These are phyloP conservation scores for Juncus effusus DNA, from an alignment of 176 grass and related monocot genomes.

Conservation along the genomic window DNA sequence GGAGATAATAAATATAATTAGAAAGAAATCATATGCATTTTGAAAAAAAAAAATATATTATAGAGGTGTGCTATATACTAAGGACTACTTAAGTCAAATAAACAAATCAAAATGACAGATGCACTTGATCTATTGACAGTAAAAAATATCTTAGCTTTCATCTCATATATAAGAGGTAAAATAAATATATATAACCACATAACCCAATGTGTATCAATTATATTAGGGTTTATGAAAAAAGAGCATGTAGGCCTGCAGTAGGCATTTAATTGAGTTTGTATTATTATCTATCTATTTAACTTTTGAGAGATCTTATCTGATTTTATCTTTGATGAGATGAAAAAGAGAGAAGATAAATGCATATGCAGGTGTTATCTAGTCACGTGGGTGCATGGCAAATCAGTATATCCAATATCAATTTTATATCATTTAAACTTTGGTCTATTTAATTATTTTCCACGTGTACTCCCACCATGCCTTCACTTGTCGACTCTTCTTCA, in stretches of 20 bases:
- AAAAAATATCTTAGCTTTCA: too few relatives aligned
- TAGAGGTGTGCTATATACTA: too few relatives aligned
- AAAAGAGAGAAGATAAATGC: neutral
- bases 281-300: neutral
- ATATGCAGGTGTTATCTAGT: conserved; percentile 25
- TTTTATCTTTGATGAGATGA: conserved; percentile 20
- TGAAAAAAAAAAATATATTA: too few relatives aligned
- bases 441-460: neutral
- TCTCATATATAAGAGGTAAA: neutral
- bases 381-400: conserved; percentile 10
- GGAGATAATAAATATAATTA: too few relatives aligned
- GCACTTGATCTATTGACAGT: too few relatives aligned
- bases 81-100: too few relatives aligned
- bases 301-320: conserved; percentile 18
- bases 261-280: conserved; percentile 3
- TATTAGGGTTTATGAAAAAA: too few relatives aligned
- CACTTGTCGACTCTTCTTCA: neutral
- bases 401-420: conserved; percentile 2
- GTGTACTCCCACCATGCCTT: conserved; percentile 17
- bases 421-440: neutral
- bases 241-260: too few relatives aligned
- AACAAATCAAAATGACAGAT: too few relatives aligned
- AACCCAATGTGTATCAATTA: neutral
- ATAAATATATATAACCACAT: conserved; percentile 12
- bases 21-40: too few relatives aligned